Base-by-base conservation (phyloP, 148 eudicot genomes). In the Amaranthus cruentus region DNA sequence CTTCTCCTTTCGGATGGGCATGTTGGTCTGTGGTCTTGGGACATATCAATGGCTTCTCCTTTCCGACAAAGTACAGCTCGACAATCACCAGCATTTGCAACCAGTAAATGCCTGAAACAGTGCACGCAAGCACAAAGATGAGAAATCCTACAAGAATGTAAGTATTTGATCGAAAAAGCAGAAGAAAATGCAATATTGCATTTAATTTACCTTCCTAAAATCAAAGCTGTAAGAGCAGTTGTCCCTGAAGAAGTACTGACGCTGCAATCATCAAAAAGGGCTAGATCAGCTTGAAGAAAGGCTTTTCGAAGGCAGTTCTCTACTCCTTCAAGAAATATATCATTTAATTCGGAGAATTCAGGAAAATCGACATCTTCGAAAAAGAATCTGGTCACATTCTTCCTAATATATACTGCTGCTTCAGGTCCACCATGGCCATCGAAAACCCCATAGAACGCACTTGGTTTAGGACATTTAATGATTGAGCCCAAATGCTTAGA, bases 391-490 rank as follows among this genome's bases (percentile, higher is more conserved):
- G 77, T 82, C 38, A 79, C 87, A 73, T 92, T 83, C 62, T 81
- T 68, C 70, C 78, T 79, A n/a, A 92, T 77, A 83, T 81, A 88
- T 66, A 86, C 85, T 44, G 93, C 91, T 48, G 96, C 97, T 76
- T 92, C 93, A 28, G 91, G 88, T 67, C 97, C 97, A 47, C 96
- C 96, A 75, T 92, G 97, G n/a, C 97, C 97, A 83, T 92, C 96
- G 81, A 92, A 92, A 50, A 90, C 83, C 83, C 91, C 97, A 56
- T 87, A 92, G 84, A 92, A 87, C 71, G 97, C 97, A 83, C 87
- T 85, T 9, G 96, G 96, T 80, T 80, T 88, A 28, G 92, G 93
- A 50, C 82, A 87, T 55, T 15, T 73, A 62, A 85, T 77, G 28
- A 79, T 74, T 28, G 92, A 80, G 12, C 88, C 88, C 73, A 90